These are phyloP conservation scores for Lachancea sp. DNA, from an alignment of 805 yeast genomes.

Conservation along the genomic window DNA sequence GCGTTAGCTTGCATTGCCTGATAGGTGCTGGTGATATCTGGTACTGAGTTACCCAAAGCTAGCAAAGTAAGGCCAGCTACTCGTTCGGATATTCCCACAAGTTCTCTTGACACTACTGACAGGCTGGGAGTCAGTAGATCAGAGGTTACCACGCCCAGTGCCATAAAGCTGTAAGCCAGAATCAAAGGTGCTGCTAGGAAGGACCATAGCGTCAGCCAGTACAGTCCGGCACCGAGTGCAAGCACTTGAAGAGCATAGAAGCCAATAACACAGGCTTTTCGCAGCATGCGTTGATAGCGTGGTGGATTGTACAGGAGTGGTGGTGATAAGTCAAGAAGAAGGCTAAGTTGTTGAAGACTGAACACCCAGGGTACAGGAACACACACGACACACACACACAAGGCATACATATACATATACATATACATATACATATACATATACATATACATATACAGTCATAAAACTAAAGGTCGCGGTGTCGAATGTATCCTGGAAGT, in stretches of 20 bases:
- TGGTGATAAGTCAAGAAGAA: background rate
- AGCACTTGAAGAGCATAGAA: conserved; percentile 4
- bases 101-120: conserved; percentile 49
- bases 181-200: conserved; percentile 15
- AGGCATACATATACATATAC: too few relatives aligned
- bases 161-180: conserved; percentile 43
- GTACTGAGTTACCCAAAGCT: conserved; percentile 89
- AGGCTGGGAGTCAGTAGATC: conserved; percentile 78
- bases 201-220: background rate
- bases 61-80: conserved; percentile 80
- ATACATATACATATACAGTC: background rate
- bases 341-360: background rate
- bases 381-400: too few relatives aligned
- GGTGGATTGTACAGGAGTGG: too few relatives aligned
- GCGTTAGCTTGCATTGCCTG: conserved; percentile 72
- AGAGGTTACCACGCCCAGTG: conserved; percentile 74
- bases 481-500: conserved; percentile 37
- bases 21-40: conserved; percentile 80
- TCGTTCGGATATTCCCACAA: conserved; percentile 62
- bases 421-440: too few relatives aligned
- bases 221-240: background rate
- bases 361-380: too few relatives aligned
- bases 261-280: conserved; percentile 36
- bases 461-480: conserved; percentile 9
- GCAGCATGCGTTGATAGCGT: too few relatives aligned